Conservation (phyloP, 2,329 filamentous ascomycete species). For the Gaeumannomyces tritici region DNA sequence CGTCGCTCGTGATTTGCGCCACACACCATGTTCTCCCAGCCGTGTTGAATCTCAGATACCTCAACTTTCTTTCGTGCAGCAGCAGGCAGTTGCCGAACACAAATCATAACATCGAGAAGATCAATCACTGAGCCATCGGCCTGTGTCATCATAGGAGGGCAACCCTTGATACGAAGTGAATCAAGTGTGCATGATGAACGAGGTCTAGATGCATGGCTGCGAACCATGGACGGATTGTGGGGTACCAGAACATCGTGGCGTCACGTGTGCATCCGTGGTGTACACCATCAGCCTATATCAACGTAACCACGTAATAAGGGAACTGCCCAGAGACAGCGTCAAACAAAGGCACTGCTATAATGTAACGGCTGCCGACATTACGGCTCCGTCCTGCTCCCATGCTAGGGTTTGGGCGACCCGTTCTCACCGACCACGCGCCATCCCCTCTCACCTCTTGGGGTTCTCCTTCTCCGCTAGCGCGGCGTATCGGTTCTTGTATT, state of each 20-base stretch:
- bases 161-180: too few species aligned
- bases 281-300: not conserved
- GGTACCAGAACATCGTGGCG: not conserved
- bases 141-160: too few species aligned
- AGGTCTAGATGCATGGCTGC: not conserved
- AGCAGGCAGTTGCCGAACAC: not conserved
- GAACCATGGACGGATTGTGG: not conserved
- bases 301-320: not conserved
- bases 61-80: not conserved
- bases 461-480: slow-evolving; percentile 19
- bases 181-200: not conserved
- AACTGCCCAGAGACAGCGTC: not conserved
- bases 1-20: not conserved
- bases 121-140: too few species aligned
- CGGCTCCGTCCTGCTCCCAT: not conserved
- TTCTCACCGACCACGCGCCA: not conserved
- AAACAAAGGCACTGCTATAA: too few species aligned
- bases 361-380: not conserved
- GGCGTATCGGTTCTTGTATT: slow-evolving; percentile 62
- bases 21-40: too few species aligned
- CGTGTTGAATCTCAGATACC: not conserved
- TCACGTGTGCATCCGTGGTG: not conserved
- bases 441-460: not conserved
- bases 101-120: not conserved
- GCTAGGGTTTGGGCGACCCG: not conserved